These are phyloP conservation scores for Marasmius sp. DNA, from an alignment of 1,284 basidiomycete genomes.

Conservation along the genomic window DNA sequence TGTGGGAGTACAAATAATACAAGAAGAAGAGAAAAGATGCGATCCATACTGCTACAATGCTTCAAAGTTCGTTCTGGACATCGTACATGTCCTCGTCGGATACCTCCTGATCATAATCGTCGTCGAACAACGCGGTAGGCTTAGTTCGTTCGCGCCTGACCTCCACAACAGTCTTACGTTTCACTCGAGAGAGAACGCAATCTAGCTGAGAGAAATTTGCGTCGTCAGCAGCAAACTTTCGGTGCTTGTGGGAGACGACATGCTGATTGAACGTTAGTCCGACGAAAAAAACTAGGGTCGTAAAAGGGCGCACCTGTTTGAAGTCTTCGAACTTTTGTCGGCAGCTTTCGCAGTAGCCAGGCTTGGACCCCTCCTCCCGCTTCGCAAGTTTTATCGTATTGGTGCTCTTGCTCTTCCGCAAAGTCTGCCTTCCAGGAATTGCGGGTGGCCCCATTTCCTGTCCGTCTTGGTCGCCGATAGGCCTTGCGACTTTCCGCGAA, in stretches of 20 bases:
- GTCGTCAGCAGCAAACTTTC: slow-evolving; percentile 82
- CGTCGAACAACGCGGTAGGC: not conserved
- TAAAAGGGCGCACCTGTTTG: slow-evolving; percentile 55
- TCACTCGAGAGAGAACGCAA: slow-evolving; percentile 71
- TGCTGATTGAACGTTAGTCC: slow-evolving; percentile 56
- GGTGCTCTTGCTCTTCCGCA: slow-evolving; percentile 75
- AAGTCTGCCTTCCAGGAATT: slow-evolving; percentile 51
- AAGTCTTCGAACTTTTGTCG: slow-evolving; percentile 91
- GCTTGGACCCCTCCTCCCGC: slow-evolving; percentile 84
- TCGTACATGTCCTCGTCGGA: slow-evolving; percentile 1
- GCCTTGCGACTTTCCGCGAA: slow-evolving; percentile 47
- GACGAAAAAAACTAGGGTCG: slow-evolving; percentile 1
- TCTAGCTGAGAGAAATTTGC: slow-evolving; percentile 87
- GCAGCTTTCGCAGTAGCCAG: slow-evolving; percentile 99
- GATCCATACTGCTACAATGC: not conserved
- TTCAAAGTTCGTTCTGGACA: not conserved
- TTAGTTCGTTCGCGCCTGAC: slow-evolving; percentile 28
- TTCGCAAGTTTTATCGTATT: slow-evolving; percentile 73
- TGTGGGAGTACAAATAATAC: not conserved
- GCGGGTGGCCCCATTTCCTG: slow-evolving; percentile 67
- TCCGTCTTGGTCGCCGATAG: slow-evolving; percentile 31
- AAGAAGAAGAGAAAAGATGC: not conserved
- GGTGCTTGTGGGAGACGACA: slow-evolving; percentile 74
- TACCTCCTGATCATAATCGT: not conserved
- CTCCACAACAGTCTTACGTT: slow-evolving; percentile 59